Conservation (phyloP, 78 protist species). For the Cavenderia fasciculata region DNA sequence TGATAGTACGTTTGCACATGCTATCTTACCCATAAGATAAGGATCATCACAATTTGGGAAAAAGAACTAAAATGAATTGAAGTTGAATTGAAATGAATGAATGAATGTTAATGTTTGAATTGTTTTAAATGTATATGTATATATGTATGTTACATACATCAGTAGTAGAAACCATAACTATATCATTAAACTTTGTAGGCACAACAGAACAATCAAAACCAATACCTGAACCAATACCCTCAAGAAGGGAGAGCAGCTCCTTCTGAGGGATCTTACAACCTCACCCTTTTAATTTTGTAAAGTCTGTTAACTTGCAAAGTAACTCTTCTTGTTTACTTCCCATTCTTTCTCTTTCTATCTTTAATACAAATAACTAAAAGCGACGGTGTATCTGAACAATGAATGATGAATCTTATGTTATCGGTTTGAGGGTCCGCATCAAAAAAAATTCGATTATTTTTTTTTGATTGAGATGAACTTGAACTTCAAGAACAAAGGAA, state of each 20-base stretch:
- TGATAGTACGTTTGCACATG: constrained; percentile 92
- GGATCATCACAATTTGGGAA: constrained; percentile 95
- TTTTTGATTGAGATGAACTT: too few relatives aligned
- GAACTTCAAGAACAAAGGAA: too few relatives aligned
- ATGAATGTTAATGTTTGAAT: not conserved
- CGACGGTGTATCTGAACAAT: too few relatives aligned
- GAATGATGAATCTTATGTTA: too few relatives aligned
- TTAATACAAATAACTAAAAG: too few relatives aligned
- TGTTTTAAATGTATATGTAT: not conserved
- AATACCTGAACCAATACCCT: constrained; percentile 66
- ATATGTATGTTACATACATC: constrained; percentile 78
- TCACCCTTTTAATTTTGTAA: constrained; percentile 91
- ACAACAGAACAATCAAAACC: constrained; percentile 85
- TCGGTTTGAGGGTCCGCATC: too few relatives aligned
- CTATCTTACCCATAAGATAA: constrained; percentile 89
- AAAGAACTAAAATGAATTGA: constrained; percentile 82
- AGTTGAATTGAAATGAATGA: not conserved
- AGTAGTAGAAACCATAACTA: constrained; percentile 86
- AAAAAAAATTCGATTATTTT: too few relatives aligned
- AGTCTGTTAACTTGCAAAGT: constrained; percentile 81
- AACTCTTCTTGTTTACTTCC: constrained; percentile 31
- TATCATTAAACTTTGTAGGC: constrained; percentile 48
- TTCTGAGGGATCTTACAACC: constrained; percentile 91
- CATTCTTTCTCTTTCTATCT: too few relatives aligned
- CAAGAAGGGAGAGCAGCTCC: constrained; percentile 84